Percentiles rank a stretch among this genome's conserved stretches.
Evolutionary conservation across 805 yeast species (phyloP).

Genomic region (Candida methanosorbosa): DNA sequence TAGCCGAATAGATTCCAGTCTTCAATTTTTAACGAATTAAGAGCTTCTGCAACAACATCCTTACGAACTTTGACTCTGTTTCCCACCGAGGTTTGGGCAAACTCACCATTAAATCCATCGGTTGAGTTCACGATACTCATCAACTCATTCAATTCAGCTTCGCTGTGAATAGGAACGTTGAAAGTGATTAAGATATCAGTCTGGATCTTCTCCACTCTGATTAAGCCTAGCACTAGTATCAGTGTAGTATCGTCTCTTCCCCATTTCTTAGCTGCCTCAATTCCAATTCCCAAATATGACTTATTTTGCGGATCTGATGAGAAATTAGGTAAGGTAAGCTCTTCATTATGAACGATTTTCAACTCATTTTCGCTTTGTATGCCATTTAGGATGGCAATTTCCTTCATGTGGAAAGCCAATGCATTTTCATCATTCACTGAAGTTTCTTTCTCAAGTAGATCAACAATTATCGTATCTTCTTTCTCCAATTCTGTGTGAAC

Average conservation of each 20-base stretch:
- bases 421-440: conserved; percentile 29
- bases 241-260: conserved; percentile 30
- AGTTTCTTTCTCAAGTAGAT: conserved; percentile 46
- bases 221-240: conserved; percentile 45
- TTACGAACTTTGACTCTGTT: conserved; percentile 21
- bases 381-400: conserved; percentile 38
- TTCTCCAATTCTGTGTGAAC: conserved; percentile 19
- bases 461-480: conserved; percentile 56
- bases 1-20: conserved; percentile 40
- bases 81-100: conserved; percentile 10
- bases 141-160: conserved; percentile 20
- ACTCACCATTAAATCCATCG: background rate
- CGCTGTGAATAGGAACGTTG: conserved; percentile 42
- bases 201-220: conserved; percentile 39
- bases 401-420: conserved; percentile 44
- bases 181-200: conserved; percentile 58
- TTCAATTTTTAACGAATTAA: conserved; percentile 26
- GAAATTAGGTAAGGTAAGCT: conserved; percentile 3
- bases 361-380: conserved; percentile 5
- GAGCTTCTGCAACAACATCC: conserved; percentile 13
- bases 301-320: conserved; percentile 3
- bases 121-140: conserved; percentile 5
- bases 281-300: conserved; percentile 23
- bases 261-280: conserved; percentile 44
- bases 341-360: background rate